Evolutionary conservation across 2,329 filamentous ascomycete species (phyloP), one percentile per base, ranked within the genome.

Genomic region (Pseudogymnoascus sp.): DNA sequence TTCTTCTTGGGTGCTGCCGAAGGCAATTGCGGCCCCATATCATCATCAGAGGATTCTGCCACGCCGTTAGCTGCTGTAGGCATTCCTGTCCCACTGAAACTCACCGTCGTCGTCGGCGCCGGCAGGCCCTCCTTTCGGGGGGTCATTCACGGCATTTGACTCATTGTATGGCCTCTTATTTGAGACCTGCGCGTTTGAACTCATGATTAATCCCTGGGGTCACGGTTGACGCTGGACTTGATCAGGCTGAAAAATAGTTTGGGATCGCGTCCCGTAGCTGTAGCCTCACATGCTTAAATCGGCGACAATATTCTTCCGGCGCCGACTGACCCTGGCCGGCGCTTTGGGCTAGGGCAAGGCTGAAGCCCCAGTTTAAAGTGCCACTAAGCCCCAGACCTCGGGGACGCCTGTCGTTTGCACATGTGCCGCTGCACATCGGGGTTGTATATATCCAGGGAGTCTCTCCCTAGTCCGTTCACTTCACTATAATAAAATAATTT

Each of bases 1-100:
- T 96, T 97, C 81, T 95, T 96, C 79, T 93, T 93, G 60, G 86
- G 89, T 2, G 87, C 85, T 58, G 86, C 82, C 1, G 91, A 88
- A 43, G 94, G 93, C 30, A 97, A 83, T 67, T 93, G 88, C 28
- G 94, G 94, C 43, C 94, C 94, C 77, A 97, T 94, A 71, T 96
- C 92, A 76, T 97, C 91, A 69, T 91, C 89, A 3, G 89, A 93
- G 35, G 90, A 95, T 12, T 58, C 57, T 58, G 12, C 5, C 6
- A 30, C 14, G 25, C 11, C 25, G 34, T 58, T 38, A 39, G 57
- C 25, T 58, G 14, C 20, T 20, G 47, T 32, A 14, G 28, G 47
- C 47, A 54, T 32, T 54, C 9, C 18, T 20, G 28, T 20, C 47
- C 32, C 9, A 16, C 9, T 32, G 28, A 32, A 34, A 28, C 47